Percentiles rank a stretch among this genome's conserved stretches.
Evolutionary conservation across 2,329 filamentous ascomycete genomes (phyloP).

Genomic region (Teratosphaeria viscida): DNA sequence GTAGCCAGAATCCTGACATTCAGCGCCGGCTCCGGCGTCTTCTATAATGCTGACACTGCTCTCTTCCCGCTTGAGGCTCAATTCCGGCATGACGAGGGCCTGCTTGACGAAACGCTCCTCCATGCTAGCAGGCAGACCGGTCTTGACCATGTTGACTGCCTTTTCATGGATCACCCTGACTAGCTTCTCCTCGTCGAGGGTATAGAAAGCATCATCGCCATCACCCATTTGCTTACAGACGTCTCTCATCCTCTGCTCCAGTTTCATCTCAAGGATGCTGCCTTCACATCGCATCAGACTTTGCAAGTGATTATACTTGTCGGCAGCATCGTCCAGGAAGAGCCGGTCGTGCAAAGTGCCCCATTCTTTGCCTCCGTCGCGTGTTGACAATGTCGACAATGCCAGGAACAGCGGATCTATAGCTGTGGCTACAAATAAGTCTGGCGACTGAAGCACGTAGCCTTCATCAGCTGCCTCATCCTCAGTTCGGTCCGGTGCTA

Average conservation of each 20-base stretch:
- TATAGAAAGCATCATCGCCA: slow-evolving; percentile 87
- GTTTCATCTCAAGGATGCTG: slow-evolving; percentile 34
- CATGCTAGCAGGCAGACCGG: slow-evolving; percentile 64
- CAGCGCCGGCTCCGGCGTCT: slow-evolving; percentile 12
- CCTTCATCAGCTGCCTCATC: slow-evolving; percentile 23
- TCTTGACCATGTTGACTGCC: slow-evolving; percentile 55
- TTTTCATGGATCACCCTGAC: slow-evolving; percentile 56
- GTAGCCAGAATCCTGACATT: neutral
- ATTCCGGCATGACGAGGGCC: slow-evolving; percentile 63
- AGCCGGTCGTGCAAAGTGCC: slow-evolving; percentile 52
- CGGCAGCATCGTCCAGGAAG: slow-evolving; percentile 18
- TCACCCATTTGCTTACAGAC: slow-evolving; percentile 80
- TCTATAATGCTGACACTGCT: slow-evolving; percentile 25
- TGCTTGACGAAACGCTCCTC: slow-evolving; percentile 75
- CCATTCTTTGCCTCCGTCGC: slow-evolving; percentile 5
- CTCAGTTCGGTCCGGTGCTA: neutral
- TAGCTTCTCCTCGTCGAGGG: slow-evolving; percentile 64
- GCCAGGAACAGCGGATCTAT: slow-evolving; percentile 79
- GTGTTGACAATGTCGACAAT: slow-evolving; percentile 52
- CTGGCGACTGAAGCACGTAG: slow-evolving; percentile 55
- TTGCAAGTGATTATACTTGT: slow-evolving; percentile 48
- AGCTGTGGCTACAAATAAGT: slow-evolving; percentile 73
- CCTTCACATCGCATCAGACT: slow-evolving; percentile 36
- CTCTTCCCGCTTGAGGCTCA: slow-evolving; percentile 54
- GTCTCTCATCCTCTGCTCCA: slow-evolving; percentile 46